Conservation (phyloP, 495 filamentous ascomycete species). For the Xylaria bambusicola region DNA sequence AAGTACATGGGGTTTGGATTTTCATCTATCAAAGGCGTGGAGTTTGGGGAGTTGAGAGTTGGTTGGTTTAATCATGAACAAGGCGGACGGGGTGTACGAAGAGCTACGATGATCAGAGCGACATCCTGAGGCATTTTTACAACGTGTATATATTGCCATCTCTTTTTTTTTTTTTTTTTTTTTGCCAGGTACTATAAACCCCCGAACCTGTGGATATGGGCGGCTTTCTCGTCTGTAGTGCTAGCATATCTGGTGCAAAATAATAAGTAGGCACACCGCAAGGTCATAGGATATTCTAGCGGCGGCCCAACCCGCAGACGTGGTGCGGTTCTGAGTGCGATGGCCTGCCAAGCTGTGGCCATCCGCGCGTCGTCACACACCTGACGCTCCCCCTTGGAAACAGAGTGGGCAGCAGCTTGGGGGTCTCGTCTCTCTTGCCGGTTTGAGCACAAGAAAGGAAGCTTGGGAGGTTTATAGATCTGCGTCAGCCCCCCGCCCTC, state of each 20-base stretch:
- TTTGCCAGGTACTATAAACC: too few relatives aligned
- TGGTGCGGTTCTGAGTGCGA: neutral
- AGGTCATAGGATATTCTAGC: slow-evolving; percentile 12
- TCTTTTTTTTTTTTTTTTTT: too few relatives aligned
- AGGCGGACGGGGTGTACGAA: slow-evolving; percentile 13
- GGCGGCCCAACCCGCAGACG: slow-evolving; percentile 12
- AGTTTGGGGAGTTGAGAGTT: slow-evolving; percentile 13
- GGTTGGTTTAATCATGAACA: slow-evolving; percentile 6
- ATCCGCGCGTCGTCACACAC: slow-evolving; percentile 4
- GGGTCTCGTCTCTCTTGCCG: slow-evolving; percentile 6
- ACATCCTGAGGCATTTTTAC: slow-evolving; percentile 10
- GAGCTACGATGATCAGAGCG: neutral
- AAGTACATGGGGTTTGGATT: too few relatives aligned
- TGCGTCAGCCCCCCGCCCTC: slow-evolving; percentile 14
- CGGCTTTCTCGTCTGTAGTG: too few relatives aligned
- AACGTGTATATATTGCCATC: neutral
- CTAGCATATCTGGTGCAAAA: too few relatives aligned
- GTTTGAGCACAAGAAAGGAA: slow-evolving; percentile 5
- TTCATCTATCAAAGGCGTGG: slow-evolving; percentile 12
- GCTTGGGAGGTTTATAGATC: slow-evolving; percentile 10
- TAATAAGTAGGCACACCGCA: too few relatives aligned
- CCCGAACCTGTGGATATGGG: too few relatives aligned
- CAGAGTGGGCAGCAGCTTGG: neutral
- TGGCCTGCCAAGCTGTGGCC: neutral
- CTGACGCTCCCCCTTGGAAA: slow-evolving; percentile 8